Conservation (phyloP, 1,284 basidiomycete species). For the Heterobasidion irregulare region DNA sequence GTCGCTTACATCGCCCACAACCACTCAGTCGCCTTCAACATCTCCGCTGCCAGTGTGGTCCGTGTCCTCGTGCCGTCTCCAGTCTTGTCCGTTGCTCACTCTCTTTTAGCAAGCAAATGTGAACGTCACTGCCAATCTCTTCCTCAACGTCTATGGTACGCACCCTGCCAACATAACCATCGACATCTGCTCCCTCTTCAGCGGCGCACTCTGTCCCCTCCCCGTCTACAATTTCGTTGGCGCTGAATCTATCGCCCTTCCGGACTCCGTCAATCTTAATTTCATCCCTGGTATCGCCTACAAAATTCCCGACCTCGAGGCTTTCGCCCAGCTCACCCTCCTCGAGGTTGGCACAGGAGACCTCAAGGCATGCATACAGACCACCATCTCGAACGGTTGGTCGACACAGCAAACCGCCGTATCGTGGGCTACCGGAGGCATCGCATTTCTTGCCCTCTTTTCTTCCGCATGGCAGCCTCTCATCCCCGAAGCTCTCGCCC, state of each 20-base stretch:
- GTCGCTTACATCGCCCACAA: constrained; percentile 69
- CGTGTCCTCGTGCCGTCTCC: constrained; percentile 20
- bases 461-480: constrained; percentile 63
- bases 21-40: constrained; percentile 64
- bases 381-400: constrained; percentile 88
- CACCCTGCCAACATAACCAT: constrained; percentile 71
- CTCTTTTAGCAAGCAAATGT: constrained; percentile 55
- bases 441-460: constrained; percentile 63
- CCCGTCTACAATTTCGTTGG: constrained; percentile 84
- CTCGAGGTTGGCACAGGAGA: constrained; percentile 58
- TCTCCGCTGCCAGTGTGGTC: constrained; percentile 67
- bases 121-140: constrained; percentile 71
- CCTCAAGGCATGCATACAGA: constrained; percentile 83
- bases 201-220: constrained; percentile 80
- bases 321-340: constrained; percentile 77
- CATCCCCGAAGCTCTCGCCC: constrained; percentile 38
- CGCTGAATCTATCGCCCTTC: constrained; percentile 69
- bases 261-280: constrained; percentile 45
- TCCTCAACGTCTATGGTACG: constrained; percentile 79
- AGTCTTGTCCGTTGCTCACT: constrained; percentile 20
- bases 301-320: constrained; percentile 87
- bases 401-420: constrained; percentile 71
- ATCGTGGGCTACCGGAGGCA: constrained; percentile 67
- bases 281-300: constrained; percentile 78
- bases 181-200: constrained; percentile 68